phyloP scores from a whole-genome alignment of 179 eudicot genomes.

The Carnegiea gigantea region DNA sequence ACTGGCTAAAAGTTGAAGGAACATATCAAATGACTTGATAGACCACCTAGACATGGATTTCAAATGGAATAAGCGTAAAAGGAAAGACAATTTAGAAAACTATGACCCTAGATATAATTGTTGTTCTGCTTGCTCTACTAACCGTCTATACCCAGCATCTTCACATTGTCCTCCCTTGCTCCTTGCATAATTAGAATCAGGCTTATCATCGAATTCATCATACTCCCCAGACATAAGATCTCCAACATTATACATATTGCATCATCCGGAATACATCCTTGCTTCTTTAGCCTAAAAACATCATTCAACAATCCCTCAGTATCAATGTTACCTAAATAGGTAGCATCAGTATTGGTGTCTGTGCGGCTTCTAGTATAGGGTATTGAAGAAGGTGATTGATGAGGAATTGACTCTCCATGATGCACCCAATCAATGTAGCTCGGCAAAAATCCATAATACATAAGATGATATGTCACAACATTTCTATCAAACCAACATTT shows the following conservation, averaged over 20 bases:
- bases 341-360: background rate
- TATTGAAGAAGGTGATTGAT: background rate
- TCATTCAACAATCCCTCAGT: background rate
- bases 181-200: background rate
- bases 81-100: background rate
- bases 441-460: background rate
- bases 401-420: no score
- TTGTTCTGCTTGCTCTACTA: no score
- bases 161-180: background rate
- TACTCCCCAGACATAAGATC: background rate
- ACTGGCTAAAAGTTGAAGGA: background rate
- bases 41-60: background rate
- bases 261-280: background rate
- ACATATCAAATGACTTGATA: background rate
- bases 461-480: background rate
- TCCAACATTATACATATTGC: background rate
- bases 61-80: background rate
- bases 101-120: background rate
- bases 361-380: background rate
- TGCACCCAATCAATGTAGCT: background rate
- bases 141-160: background rate
- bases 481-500: background rate
- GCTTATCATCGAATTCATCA: background rate
- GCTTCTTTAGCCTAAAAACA: background rate
- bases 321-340: background rate